Base-by-base conservation (phyloP, 768 basidiomycete genomes). In the Artomyces pyxidatus region DNA sequence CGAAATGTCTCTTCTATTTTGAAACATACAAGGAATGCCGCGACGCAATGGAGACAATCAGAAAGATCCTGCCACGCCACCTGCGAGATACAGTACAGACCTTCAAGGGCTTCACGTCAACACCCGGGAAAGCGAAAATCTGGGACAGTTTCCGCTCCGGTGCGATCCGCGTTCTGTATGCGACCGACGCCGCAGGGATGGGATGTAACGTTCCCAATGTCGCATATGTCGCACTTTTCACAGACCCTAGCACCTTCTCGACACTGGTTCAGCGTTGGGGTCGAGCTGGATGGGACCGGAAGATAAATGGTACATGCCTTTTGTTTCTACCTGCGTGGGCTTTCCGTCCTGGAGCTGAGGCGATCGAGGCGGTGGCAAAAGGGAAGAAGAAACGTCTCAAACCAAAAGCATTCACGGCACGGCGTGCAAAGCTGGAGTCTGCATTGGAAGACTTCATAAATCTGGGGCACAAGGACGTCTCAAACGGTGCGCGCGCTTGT, bases 171-270 rank as follows among this genome's bases (percentile, higher is more conserved):
- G 59, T 66, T 21, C 42, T 66, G 7, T 61, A 59, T 37, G 59
- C 58, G 10, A 66, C 63, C 11, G 64, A 66, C 52, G 64, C 64
- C 10, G 64, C 64, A 4, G 63, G 63, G 12, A 66, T 66, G 63
- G 65, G 65, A 8, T 65, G 63, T 37, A 63, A 63, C 45, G 53
- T 63, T 4, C 49, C 59, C 0, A 58, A 66, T 42, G 42, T 66
- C 28, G 22, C 60, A 21, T 54, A 52, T 47, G 54, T 59, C 11
- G 52, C 59, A 2, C 49, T 58, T 2, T 35, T 35, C 32, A 35
- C 32, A 2, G 32, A 35, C 17, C 32, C 32, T n/a, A 11, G 32
- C 32, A 35, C 12, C 2, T 35, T 35, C 32, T 35, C 32, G 6
- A 35, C 32, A 11, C 32, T 35, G 17, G 17, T 35, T 35, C 32